Conservation (phyloP, 139 green algal species). For the Limnomonas spitsbergensis region DNA sequence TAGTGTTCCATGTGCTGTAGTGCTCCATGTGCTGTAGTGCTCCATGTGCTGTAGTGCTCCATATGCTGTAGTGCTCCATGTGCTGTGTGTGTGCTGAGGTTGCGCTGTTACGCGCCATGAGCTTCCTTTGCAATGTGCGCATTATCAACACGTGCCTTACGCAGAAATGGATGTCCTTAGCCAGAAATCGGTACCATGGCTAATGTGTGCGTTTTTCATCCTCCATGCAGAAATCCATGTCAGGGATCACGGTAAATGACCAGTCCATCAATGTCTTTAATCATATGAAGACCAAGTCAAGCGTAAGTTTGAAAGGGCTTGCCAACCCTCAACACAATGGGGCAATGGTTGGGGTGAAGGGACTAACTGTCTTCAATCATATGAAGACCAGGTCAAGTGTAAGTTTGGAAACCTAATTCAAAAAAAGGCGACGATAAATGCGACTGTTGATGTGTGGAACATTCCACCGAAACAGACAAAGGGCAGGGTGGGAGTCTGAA, state of each 20-base stretch:
- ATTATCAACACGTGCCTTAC: too few species aligned
- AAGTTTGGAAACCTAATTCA: background rate
- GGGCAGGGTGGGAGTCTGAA: too few species aligned
- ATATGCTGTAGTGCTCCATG: too few species aligned
- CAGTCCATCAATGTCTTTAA: constrained; percentile 85
- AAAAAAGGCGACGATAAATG: background rate
- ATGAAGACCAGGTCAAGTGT: constrained; percentile 76
- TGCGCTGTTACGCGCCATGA: too few species aligned
- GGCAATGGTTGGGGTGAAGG: background rate
- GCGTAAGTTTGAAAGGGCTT: constrained; percentile 32
- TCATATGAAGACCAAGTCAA: constrained; percentile 74
- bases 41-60: too few species aligned
- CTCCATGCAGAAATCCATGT: constrained; percentile 83
- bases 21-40: too few species aligned
- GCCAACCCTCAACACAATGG: background rate
- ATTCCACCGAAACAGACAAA: background rate
- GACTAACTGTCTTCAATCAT: constrained; percentile 78
- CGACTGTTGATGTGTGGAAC: background rate
- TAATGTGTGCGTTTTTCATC: too few species aligned
- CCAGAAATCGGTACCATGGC: too few species aligned
- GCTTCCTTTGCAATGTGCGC: too few species aligned
- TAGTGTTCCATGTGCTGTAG: too few species aligned
- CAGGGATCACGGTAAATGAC: constrained; percentile 72
- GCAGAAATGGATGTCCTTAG: too few species aligned
- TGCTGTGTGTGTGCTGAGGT: too few species aligned